Conservation (phyloP, 83 land plant species). For the Picea abies region DNA sequence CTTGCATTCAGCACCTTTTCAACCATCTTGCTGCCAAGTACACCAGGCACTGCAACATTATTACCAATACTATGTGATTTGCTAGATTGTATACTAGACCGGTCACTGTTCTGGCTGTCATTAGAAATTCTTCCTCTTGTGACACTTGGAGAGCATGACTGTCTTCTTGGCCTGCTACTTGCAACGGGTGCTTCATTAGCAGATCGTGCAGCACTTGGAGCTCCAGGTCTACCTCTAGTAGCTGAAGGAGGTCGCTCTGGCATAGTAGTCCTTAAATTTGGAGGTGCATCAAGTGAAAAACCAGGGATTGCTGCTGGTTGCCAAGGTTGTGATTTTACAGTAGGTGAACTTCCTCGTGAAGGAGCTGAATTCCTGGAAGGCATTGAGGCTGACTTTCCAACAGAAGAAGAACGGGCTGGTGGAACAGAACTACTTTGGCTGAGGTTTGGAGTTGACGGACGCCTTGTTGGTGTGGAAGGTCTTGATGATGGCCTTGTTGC, state of each 20-base stretch:
- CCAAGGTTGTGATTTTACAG: slow-evolving; percentile 60
- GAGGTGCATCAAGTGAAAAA: slow-evolving; percentile 67
- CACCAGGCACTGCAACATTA: slow-evolving; percentile 39
- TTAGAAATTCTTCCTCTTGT: slow-evolving; percentile 46
- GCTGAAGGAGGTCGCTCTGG: slow-evolving; percentile 71
- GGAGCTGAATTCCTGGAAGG: slow-evolving; percentile 42
- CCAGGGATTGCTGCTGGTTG: slow-evolving; percentile 62
- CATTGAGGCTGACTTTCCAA: slow-evolving; percentile 21
- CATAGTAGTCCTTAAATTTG: slow-evolving; percentile 61
- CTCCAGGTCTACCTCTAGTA: slow-evolving; percentile 67
- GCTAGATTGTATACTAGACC: slow-evolving; percentile 16
- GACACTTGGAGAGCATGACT: slow-evolving; percentile 67
- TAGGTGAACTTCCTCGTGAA: slow-evolving; percentile 63
- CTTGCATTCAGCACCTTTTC: slow-evolving; percentile 68
- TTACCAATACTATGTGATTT: slow-evolving; percentile 27
- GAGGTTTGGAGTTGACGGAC: slow-evolving; percentile 40
- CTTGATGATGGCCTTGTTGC: slow-evolving; percentile 31
- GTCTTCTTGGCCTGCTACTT: slow-evolving; percentile 36
- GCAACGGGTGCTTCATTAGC: slow-evolving; percentile 25
- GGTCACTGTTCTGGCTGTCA: slow-evolving; percentile 25
- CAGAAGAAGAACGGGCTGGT: slow-evolving; percentile 51
- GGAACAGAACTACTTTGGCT: slow-evolving; percentile 26
- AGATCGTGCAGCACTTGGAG: slow-evolving; percentile 32
- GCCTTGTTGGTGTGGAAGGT: slow-evolving; percentile 37
- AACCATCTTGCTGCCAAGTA: slow-evolving; percentile 69